These are phyloP conservation scores for Scheffersomyces ergatensis DNA, from an alignment of 805 yeast species.

Conservation along the genomic window DNA sequence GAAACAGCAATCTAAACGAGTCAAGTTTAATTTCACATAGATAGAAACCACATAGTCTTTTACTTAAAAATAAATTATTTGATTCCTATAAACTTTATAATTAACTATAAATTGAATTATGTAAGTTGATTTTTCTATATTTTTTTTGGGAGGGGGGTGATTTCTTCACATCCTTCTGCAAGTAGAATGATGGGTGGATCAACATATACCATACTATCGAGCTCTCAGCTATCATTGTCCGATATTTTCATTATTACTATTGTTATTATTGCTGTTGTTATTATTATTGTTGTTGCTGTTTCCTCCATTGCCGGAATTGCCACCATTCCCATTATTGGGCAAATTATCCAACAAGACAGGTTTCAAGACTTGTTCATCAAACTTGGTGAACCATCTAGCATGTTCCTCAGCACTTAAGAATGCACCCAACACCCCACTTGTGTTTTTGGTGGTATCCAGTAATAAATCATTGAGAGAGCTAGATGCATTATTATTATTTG, in stretches of 20 bases:
- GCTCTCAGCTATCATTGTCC: too few species aligned
- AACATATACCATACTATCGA: too few species aligned
- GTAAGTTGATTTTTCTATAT: too few species aligned
- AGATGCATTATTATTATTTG: conserved; percentile 2
- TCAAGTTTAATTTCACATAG: too few species aligned
- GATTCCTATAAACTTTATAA: too few species aligned
- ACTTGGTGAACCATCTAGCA: conserved; percentile 87
- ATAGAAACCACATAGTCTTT: too few species aligned
- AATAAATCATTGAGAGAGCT: conserved; percentile 3
- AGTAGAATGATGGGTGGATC: too few species aligned
- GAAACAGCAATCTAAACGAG: too few species aligned
- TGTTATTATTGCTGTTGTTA: not conserved
- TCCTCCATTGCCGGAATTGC: conserved; percentile 4
- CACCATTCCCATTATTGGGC: conserved; percentile 21
- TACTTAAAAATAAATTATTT: too few species aligned
- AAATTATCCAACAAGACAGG: conserved; percentile 79
- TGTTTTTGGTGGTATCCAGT: conserved; percentile 2
- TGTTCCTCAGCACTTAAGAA: conserved; percentile 62
- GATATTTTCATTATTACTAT: not conserved
- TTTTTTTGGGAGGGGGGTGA: too few species aligned
- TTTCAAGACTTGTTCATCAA: conserved; percentile 90
- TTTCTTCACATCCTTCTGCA: too few species aligned
- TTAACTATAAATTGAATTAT: too few species aligned
- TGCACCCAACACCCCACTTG: conserved; percentile 35
- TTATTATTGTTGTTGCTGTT: not conserved